Conservation (phyloP, 108 stramenopile genomes). For the Nitzschia sp. region DNA sequence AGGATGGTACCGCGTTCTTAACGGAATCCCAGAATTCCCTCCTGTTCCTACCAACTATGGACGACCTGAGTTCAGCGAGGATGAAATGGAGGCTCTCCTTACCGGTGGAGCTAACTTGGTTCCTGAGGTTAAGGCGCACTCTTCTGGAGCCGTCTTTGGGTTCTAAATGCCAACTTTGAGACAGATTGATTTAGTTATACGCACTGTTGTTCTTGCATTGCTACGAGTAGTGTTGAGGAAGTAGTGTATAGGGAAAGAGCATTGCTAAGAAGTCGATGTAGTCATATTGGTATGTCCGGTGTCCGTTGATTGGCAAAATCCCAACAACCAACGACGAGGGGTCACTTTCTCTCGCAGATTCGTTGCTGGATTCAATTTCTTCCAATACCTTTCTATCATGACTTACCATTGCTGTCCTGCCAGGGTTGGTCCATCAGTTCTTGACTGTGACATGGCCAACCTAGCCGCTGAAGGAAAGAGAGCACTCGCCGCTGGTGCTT, state of each 20-base stretch:
- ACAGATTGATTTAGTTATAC: too few relatives aligned
- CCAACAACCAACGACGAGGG: too few relatives aligned
- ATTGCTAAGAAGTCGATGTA: too few relatives aligned
- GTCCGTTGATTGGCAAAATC: too few relatives aligned
- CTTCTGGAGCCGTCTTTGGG: conserved; percentile 22
- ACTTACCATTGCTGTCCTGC: conserved; percentile 41
- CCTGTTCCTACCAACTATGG: conserved; percentile 71
- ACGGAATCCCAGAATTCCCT: conserved; percentile 19
- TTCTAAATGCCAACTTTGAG: not conserved
- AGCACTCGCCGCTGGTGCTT: conserved; percentile 55
- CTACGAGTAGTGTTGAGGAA: too few relatives aligned
- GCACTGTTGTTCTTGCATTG: too few relatives aligned
- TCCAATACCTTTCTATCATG: conserved; percentile 7
- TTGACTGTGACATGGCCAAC: conserved; percentile 80
- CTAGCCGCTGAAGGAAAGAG: conserved; percentile 70
- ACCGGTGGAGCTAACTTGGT: conserved; percentile 81
- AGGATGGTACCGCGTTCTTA: conserved; percentile 54
- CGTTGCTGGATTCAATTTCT: too few relatives aligned
- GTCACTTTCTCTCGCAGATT: too few relatives aligned
- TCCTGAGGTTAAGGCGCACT: conserved; percentile 30
- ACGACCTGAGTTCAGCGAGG: conserved; percentile 75
- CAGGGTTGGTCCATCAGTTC: conserved; percentile 64
- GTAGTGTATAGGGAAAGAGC: too few relatives aligned
- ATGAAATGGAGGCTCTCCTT: conserved; percentile 89
- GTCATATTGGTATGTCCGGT: too few relatives aligned